Evolutionary conservation across 805 yeast species (phyloP), one percentile per base, ranked within the genome.

Genomic region (Cyberlindnera xishuangbannaensis): DNA sequence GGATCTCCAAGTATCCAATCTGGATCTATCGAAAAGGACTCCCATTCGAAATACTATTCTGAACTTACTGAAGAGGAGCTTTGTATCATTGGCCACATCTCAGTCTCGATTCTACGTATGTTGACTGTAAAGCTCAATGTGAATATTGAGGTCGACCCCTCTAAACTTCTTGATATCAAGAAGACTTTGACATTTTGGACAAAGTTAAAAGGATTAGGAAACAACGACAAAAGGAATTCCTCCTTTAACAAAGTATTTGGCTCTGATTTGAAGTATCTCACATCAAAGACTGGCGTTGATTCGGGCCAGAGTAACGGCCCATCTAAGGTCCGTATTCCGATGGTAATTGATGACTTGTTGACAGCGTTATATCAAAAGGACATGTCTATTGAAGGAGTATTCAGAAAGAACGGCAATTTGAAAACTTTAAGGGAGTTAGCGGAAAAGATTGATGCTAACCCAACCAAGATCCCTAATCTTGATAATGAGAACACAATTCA

Each of bases 351-450:
- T 49, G 97, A 92, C 50, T 64, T 88, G 13, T 76, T 92, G 22
- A 72, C 76, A 19, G 83, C 95, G 0, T 72, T 92, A 65, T 73
- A 84, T 33, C 90, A 82, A 39, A 86, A 84, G 67, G 97, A 92
- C 59, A 76, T 90, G 81, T 84, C 97, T 3, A 87, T 79, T 19
- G 98, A 92, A 58, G 98, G 98, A 39, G 81, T 92, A 5, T 92
- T 92, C 70, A 75, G 99, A 50, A 82, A 88, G 53, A 92, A 92
- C 54, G 99, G 99, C 51, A 92, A 92, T 54, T 88, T 92, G 51
- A 77, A 87, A 48, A 71, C 83, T 28, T 64, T 90, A 31, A 75
- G 81, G 46, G 83, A 79, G 44, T 61, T 88, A 37, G 73, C 86
- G 0, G 85, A 76, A 34, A 70, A 65, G 30, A 80, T 90, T 44